Base-by-base conservation (phyloP, 768 basidiomycete species). In the Mycena amicta region DNA sequence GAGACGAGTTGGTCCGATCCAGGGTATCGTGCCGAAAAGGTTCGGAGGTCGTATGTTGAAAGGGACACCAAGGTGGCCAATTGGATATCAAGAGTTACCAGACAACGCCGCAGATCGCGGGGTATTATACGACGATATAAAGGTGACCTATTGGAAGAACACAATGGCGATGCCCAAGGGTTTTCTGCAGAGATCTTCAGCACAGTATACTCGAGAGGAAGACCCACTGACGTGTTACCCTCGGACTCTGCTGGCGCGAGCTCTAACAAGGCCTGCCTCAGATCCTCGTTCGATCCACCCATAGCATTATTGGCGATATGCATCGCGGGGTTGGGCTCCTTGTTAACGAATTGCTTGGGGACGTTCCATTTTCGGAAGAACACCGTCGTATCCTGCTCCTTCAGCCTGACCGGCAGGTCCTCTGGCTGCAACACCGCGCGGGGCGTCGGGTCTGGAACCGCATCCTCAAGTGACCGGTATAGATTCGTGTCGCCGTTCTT, bases 231-330 rank as follows among this genome's bases (percentile, higher is more conserved):
- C 75, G 59, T 64, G 52, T 71, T 70, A 15, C 68, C 57, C 56
- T 75, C 64, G 16, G 73, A 70, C 13, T 71, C 54, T 1, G 67
- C 67, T 15, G 69, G 65, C 23, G 64, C 65, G 27, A 76, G 65
- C 26, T 66, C 68, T 52, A 75, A 52, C 43, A 79, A 60, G 3
- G 72, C 65, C 11, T 67, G 60, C 37, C 67, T 61, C 16, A 74
- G 65, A 33, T 73, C 66, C 26, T 65, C 49, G 56, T 75, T 69
- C 2, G 73, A 74, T 0, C 78, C 77, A 5, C 77, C 76, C 18
- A 80, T 64, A 4, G 75, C 74, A 53, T 79, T 80, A 37, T 73
- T 64, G 22, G 75, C 67, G 49, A 81, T 59, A 58, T 80, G 77
- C 8, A 73, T 74, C 3, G 72, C 60, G 2, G 73, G 67, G 53